These are phyloP conservation scores for Fraxinus anomala DNA, from an alignment of 257 asterid species.

Conservation along the genomic window DNA sequence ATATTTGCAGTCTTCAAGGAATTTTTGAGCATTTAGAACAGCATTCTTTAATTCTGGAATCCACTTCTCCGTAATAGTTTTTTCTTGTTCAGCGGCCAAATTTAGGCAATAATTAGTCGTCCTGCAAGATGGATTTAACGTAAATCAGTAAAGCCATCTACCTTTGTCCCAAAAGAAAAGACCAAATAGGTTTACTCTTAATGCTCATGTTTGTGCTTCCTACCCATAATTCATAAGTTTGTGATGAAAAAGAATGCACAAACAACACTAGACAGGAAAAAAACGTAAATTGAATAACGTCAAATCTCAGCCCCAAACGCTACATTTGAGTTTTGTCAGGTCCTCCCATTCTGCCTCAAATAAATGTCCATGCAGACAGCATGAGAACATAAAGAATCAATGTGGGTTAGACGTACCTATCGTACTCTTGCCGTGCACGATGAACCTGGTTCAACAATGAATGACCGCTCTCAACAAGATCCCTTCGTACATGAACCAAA, in stretches of 20 bases:
- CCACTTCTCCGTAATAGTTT: slow-evolving; percentile 81
- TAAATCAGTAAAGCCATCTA: slow-evolving; percentile 24
- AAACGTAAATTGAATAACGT: neutral
- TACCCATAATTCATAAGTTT: neutral
- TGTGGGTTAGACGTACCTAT: slow-evolving; percentile 54
- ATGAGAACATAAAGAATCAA: slow-evolving; percentile 5
- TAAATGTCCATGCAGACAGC: slow-evolving; percentile 15
- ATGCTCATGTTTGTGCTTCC: slow-evolving; percentile 9
- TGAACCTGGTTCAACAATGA: slow-evolving; percentile 88
- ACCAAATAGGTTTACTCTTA: slow-evolving; percentile 6
- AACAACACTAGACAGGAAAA: neutral
- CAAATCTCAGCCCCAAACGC: slow-evolving; percentile 7
- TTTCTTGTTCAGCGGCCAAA: slow-evolving; percentile 90
- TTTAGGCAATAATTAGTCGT: slow-evolving; percentile 83
- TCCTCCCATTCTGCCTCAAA: slow-evolving; percentile 3
- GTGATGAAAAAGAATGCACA: slow-evolving; percentile 7
- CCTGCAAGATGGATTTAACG: slow-evolving; percentile 51
- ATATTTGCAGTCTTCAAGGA: slow-evolving; percentile 86
- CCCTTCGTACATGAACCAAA: slow-evolving; percentile 81
- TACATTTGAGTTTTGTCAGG: slow-evolving; percentile 11
- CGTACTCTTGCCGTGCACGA: slow-evolving; percentile 89
- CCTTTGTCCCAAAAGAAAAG: neutral
- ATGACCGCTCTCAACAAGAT: slow-evolving; percentile 95
- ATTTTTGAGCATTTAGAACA: slow-evolving; percentile 77
- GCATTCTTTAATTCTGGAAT: slow-evolving; percentile 74